These are phyloP conservation scores for Cladorrhinum sp. DNA, from an alignment of 2,329 filamentous ascomycete species.

Conservation along the genomic window DNA sequence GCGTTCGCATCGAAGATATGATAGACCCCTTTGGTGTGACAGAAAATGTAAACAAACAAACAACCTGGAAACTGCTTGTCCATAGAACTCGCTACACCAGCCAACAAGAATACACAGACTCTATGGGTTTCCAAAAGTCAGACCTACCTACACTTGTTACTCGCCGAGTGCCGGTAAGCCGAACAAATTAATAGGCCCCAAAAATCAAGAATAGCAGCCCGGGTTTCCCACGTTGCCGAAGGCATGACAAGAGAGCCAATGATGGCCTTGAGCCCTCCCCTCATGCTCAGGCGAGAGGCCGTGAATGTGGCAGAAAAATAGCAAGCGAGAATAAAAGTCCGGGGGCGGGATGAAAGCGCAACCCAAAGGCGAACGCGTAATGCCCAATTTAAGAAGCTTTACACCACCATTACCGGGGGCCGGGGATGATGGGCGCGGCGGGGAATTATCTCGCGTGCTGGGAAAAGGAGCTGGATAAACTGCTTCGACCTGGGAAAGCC, in stretches of 20 bases:
- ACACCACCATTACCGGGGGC: conserved; percentile 23
- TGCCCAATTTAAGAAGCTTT: conserved; percentile 28
- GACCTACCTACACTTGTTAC: background rate
- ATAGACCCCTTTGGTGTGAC: background rate
- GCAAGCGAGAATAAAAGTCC: conserved; percentile 13
- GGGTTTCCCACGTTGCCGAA: conserved; percentile 23
- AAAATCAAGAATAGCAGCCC: conserved; percentile 24
- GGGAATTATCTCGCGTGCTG: conserved; percentile 25
- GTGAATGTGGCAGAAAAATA: conserved; percentile 12
- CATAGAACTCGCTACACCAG: conserved; percentile 4
- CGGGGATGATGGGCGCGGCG: conserved; percentile 24
- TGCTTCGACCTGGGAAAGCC: conserved; percentile 26
- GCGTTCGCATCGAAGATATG: background rate
- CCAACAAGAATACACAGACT: background rate
- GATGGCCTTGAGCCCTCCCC: conserved; percentile 5
- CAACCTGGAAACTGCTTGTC: background rate
- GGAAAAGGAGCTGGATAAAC: conserved; percentile 29
- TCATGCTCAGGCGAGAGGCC: conserved; percentile 22
- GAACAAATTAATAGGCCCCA: conserved; percentile 21
- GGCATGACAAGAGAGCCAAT: conserved; percentile 23
- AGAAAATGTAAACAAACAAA: conserved; percentile 1
- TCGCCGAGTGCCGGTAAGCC: conserved; percentile 28
- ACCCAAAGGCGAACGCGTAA: conserved; percentile 27
- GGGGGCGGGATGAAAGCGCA: conserved; percentile 18
- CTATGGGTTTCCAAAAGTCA: background rate